Base-by-base conservation (phyloP, 768 basidiomycete species). In the Erythrobasidium yunnanense region DNA sequence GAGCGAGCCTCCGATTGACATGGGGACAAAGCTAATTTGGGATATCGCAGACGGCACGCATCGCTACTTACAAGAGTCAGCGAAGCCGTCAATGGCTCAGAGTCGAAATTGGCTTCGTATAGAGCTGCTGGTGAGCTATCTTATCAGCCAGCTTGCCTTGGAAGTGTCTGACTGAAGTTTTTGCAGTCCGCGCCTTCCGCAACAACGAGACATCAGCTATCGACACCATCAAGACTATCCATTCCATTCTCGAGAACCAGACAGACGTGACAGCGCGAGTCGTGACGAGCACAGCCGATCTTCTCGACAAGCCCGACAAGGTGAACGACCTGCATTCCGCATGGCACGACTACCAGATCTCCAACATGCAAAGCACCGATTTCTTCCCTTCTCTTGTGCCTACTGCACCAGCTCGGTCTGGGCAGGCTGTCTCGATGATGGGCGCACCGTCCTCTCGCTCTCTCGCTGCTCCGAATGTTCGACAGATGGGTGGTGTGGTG, bases 151-250 rank as follows among this genome's bases (percentile, higher is more conserved):
- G 77, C 4, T 81, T 77, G 6, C 85, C 85, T 0, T 76, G 82
- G n/a, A 1, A 78, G 84, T 15, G 84, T 83, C 0, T 35, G 47
- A 81, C 87, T n/a, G n/a, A n/a, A n/a, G n/a, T n/a, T n/a, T n/a
- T n/a, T n/a, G n/a, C 89, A 27, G 82, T 88, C 33, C 85, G 88
- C 8, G 83, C 86, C 29, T 99, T 86, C 77, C 81, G 83, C 25
- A 75, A 80, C 1, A 84, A 84, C 45, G 92, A 99, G 74, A 83
- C 84, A 7, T 83, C 82, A 42, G 87, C 90, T 1, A 80, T 84
- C 2, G 93, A 93, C 75, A 80, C 96, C 68, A 85, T 96, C 55
- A 85, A 85, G 42, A 92, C 88, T 0, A 79, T 92, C n/a, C 93
- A 85, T 85, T 87, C 85, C 73, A 80, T 87, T 34, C 77, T 87